Evolutionary conservation across 1,284 basidiomycete species (phyloP).

Genomic region (Ceratobasidium sp.): DNA sequence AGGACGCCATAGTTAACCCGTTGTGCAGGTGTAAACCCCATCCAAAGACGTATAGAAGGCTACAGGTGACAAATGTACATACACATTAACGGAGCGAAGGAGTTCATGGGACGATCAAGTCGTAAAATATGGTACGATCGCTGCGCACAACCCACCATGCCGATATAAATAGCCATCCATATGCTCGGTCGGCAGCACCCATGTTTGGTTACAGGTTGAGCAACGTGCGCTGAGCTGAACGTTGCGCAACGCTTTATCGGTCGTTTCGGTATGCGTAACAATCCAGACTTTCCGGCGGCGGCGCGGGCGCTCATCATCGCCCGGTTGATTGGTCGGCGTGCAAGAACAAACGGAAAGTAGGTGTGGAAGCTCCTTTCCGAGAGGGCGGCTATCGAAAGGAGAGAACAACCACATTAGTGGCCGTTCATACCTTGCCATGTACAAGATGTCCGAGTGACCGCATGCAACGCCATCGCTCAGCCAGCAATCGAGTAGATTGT

Average conservation of each 20-base stretch:
- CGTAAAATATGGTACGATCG: conserved; percentile 18
- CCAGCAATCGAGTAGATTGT: background rate
- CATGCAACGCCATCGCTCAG: background rate
- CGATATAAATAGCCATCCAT: background rate
- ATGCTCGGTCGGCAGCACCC: background rate
- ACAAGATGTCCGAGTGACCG: background rate
- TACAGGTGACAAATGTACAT: no score
- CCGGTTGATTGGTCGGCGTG: background rate
- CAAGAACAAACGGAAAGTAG: background rate
- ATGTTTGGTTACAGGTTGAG: background rate
- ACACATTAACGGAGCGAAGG: no score
- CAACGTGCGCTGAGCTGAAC: background rate
- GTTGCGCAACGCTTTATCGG: background rate
- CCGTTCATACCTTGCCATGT: background rate
- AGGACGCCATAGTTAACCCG: no score
- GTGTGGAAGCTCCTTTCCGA: conserved; percentile 25
- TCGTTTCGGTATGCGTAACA: background rate
- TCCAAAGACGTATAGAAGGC: no score
- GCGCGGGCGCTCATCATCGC: background rate
- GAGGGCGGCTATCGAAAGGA: conserved; percentile 11
- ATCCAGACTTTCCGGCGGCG: conserved; percentile 7
- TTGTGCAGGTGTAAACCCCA: no score
- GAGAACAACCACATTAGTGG: conserved; percentile 31
- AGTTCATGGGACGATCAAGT: no score
- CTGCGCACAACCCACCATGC: conserved; percentile 1